phyloP scores from a whole-genome alignment of 441 rosid genomes.

The Biscutella laevigata region DNA sequence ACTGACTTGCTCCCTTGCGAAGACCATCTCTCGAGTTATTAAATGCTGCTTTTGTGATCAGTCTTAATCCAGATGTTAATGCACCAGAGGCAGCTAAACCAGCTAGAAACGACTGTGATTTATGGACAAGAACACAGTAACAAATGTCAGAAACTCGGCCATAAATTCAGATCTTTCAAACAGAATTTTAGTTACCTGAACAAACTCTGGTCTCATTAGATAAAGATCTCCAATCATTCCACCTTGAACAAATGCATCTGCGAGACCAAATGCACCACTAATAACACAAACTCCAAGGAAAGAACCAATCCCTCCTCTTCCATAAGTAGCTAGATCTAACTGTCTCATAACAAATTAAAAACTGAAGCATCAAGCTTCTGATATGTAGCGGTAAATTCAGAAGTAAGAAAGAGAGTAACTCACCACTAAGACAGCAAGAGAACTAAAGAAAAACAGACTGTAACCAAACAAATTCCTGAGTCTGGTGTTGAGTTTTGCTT shows the following conservation, averaged over 20 bases:
- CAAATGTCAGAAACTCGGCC: no score
- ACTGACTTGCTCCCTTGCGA: slow-evolving; percentile 68
- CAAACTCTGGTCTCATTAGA: slow-evolving; percentile 59
- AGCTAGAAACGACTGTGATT: slow-evolving; percentile 43
- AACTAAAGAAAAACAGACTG: slow-evolving; percentile 35
- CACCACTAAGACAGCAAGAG: slow-evolving; percentile 51
- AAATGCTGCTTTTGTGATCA: slow-evolving; percentile 59
- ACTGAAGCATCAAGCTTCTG: neutral
- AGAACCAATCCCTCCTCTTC: slow-evolving; percentile 54
- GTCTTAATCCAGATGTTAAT: slow-evolving; percentile 52
- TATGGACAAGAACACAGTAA: neutral
- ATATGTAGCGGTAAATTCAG: neutral
- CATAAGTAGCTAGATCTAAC: slow-evolving; percentile 55
- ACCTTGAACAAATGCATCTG: slow-evolving; percentile 67
- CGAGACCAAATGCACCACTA: slow-evolving; percentile 51
- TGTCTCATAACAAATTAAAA: slow-evolving; percentile 21
- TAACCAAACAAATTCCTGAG: slow-evolving; percentile 47
- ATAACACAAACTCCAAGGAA: slow-evolving; percentile 42
- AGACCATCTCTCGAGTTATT: slow-evolving; percentile 51
- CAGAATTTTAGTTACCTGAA: slow-evolving; percentile 43
- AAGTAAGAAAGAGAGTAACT: slow-evolving; percentile 17
- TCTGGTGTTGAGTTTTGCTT: slow-evolving; percentile 45
- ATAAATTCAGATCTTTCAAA: no score
- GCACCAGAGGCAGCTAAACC: slow-evolving; percentile 69
- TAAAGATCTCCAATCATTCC: slow-evolving; percentile 71